Conservation (phyloP, 2,329 filamentous ascomycete genomes). For the Diplocarpon mali region DNA sequence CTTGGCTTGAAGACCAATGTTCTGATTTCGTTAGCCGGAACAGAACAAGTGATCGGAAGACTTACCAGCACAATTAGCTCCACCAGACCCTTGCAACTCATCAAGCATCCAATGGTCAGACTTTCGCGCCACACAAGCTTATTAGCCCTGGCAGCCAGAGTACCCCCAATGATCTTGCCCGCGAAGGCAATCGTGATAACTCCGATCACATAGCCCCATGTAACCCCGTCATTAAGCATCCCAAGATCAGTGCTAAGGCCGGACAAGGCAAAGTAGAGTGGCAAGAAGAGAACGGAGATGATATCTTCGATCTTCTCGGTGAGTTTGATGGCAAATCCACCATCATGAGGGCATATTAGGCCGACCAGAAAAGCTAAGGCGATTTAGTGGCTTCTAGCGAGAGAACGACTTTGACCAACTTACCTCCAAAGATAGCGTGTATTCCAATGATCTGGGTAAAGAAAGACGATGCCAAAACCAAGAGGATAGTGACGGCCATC, state of each 20-base stretch:
- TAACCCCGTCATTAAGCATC: constrained; percentile 66
- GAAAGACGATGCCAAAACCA: constrained; percentile 70
- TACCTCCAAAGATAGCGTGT: constrained; percentile 75
- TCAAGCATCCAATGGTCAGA: constrained; percentile 75
- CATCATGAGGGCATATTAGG: constrained; percentile 80
- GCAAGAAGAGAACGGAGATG: constrained; percentile 71
- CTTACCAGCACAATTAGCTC: constrained; percentile 86
- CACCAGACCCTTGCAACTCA: constrained; percentile 95
- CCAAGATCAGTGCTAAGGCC: constrained; percentile 83
- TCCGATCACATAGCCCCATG: constrained; percentile 83
- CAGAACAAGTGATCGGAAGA: background rate
- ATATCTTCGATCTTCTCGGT: constrained; percentile 94
- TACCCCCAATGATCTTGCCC: constrained; percentile 76
- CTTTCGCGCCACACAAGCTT: constrained; percentile 86
- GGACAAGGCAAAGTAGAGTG: constrained; percentile 87
- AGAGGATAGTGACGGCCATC: constrained; percentile 69
- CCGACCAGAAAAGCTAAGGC: constrained; percentile 68
- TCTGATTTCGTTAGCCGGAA: constrained; percentile 31
- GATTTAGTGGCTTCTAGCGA: background rate
- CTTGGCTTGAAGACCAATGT: constrained; percentile 72
- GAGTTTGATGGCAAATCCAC: constrained; percentile 80
- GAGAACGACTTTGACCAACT: background rate
- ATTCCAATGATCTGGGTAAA: constrained; percentile 87
- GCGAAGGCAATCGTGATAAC: constrained; percentile 73
- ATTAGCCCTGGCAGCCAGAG: constrained; percentile 62